Evolutionary conservation across 345 rosid genomes (phyloP).

Genomic region (Pistacia atlantica): DNA sequence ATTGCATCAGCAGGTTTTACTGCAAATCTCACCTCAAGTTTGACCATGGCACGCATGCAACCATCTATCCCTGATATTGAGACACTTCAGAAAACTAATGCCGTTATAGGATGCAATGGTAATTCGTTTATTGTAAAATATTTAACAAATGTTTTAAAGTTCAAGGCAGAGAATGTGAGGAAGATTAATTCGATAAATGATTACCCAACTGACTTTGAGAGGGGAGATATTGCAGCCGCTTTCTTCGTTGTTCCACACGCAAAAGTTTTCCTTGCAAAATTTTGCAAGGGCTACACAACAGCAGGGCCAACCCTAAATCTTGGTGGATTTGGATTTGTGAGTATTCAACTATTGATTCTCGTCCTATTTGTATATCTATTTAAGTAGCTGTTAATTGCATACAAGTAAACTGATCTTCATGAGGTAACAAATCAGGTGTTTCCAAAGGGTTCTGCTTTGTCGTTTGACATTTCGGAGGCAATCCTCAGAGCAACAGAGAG

Average conservation of each 20-base stretch:
- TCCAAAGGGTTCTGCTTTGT: slow-evolving; percentile 28
- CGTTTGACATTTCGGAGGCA: slow-evolving; percentile 31
- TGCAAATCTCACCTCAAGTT: slow-evolving; percentile 24
- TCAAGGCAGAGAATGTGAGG: slow-evolving; percentile 24
- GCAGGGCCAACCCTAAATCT: slow-evolving; percentile 25
- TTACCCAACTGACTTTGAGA: slow-evolving; percentile 23
- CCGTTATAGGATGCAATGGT: slow-evolving; percentile 19
- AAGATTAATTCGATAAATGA: slow-evolving; percentile 19
- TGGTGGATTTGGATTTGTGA: slow-evolving; percentile 37
- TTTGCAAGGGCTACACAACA: slow-evolving; percentile 28
- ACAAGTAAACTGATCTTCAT: no score
- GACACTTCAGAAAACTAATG: slow-evolving; percentile 16
- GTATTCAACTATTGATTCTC: no score
- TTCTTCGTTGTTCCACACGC: slow-evolving; percentile 36
- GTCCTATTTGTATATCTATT: no score
- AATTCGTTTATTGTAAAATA: slow-evolving; percentile 31
- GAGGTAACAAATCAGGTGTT: neutral
- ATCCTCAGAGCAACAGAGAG: slow-evolving; percentile 23
- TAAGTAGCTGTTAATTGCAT: no score
- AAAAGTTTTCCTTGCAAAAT: slow-evolving; percentile 30
- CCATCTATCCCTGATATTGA: slow-evolving; percentile 17
- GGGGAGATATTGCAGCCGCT: slow-evolving; percentile 29
- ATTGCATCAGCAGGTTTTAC: slow-evolving; percentile 29
- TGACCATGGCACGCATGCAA: slow-evolving; percentile 19
- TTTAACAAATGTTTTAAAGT: slow-evolving; percentile 15